Evolutionary conservation across 768 basidiomycete genomes (phyloP).

Genomic region (Lentinula detonsa): DNA sequence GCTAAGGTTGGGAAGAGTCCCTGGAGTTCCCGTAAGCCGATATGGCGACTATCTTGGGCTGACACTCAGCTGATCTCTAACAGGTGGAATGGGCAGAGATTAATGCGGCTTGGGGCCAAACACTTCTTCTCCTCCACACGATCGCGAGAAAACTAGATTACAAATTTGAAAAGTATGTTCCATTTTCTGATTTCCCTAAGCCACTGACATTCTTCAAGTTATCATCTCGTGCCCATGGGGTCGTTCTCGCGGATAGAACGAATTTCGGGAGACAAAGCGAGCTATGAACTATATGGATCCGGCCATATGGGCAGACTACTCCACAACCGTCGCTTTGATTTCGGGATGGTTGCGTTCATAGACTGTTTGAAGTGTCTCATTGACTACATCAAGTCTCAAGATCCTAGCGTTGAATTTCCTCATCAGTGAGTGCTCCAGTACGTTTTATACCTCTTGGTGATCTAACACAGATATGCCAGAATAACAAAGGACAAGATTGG

Average conservation of each 20-base stretch:
- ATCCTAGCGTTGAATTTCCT: conserved; percentile 69
- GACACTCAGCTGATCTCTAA: conserved; percentile 10
- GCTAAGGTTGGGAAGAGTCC: conserved; percentile 82
- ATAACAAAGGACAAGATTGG: conserved; percentile 94
- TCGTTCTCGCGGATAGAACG: conserved; percentile 92
- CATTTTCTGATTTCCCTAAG: neutral
- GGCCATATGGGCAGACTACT: conserved; percentile 84
- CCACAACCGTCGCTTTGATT: conserved; percentile 94
- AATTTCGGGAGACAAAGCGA: conserved; percentile 72
- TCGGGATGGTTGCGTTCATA: conserved; percentile 93
- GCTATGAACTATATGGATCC: conserved; percentile 91
- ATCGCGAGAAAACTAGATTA: conserved; percentile 90
- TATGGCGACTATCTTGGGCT: neutral
- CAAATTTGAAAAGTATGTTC: conserved; percentile 69
- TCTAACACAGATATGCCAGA: conserved; percentile 33
- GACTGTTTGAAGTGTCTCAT: conserved; percentile 92
- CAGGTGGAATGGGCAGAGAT: conserved; percentile 98
- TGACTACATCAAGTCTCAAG: conserved; percentile 76
- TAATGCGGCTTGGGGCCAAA: conserved; percentile 98
- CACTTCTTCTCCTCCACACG: conserved; percentile 85
- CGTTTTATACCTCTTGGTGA: neutral
- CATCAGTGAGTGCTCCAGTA: conserved; percentile 60
- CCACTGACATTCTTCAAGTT: conserved; percentile 39
- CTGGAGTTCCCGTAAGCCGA: conserved; percentile 65
- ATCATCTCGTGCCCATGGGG: conserved; percentile 88